These are phyloP conservation scores for cucumber (Cucumis sativus) DNA, from an alignment of 306 rosid genomes.

Conservation along the genomic window Cucumber_9930_V3 NC_026655.2:20405501-20406000, in stretches of 20 bases:
- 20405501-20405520: slow-evolving; percentile 56
- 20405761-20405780: slow-evolving; percentile 34
- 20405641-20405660: background rate
- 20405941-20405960: slow-evolving; percentile 20
- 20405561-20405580: background rate
- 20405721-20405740: background rate
- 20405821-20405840: slow-evolving; percentile 38
- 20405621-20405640: background rate
- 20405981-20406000: slow-evolving; percentile 20
- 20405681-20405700: background rate
- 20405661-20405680: background rate
- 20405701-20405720: background rate
- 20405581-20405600: background rate
- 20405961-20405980: slow-evolving; percentile 22
- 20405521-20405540: slow-evolving; percentile 38
- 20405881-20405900: slow-evolving; percentile 9
- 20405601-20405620: background rate
- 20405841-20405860: slow-evolving; percentile 56
- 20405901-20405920: slow-evolving; percentile 24
- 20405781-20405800: slow-evolving; percentile 54
- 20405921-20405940: slow-evolving; percentile 24
- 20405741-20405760: background rate
- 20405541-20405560: background rate
- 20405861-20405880: background rate
- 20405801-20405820: slow-evolving; percentile 34